Base-by-base conservation (phyloP, 2,329 filamentous ascomycete genomes). In the Botrytis hyacinthi region DNA sequence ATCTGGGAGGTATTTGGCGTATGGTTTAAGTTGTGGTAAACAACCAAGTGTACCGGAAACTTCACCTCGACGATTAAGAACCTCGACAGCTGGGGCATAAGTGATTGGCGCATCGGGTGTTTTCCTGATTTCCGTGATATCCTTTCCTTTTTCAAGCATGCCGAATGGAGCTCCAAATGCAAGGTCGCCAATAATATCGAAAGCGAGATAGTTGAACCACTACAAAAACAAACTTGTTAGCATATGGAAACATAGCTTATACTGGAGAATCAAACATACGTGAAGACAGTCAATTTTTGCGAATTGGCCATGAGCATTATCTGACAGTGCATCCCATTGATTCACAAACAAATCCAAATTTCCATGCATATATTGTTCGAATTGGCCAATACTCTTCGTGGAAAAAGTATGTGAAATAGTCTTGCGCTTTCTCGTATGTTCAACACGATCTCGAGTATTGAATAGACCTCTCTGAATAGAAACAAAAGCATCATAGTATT, bases 401-500 rank as follows among this genome's bases (percentile, higher is more conserved):
- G 91, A 93, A 83, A 97, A 97, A 42, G 93, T 96, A 82, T 97
- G 93, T 1, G 93, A 90, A 68, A 97, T 89, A 4, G 93, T 91
- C 87, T 97, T 97, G 79, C 94, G 89, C 87, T 97, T 97, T 76
- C 94, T 90, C 0, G 91, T 91, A 82, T 97, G 94, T 80, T 97
- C 93, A 0, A 85, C 85, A 63, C 95, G 88, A 83, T 95, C 90
- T 40, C 95, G 87, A 0, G 94, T 97, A 82, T 96, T 97, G 88
- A 97, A 97, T 20, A 97, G 86, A 29, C 94, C 94, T 26, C 93
- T 89, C 65, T 88, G 88, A 79, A 97, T 97, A 18, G 92, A 95
- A 72, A 97, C 94, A 78, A 97, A 97, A 67, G 93, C 92, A 79
- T 97, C 93, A 79, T 97, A 97, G 83, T 95, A 97, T 3, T 95